phyloP scores from a whole-genome alignment of 164 flowering plant species.

The Aristolochia contorta region DNA sequence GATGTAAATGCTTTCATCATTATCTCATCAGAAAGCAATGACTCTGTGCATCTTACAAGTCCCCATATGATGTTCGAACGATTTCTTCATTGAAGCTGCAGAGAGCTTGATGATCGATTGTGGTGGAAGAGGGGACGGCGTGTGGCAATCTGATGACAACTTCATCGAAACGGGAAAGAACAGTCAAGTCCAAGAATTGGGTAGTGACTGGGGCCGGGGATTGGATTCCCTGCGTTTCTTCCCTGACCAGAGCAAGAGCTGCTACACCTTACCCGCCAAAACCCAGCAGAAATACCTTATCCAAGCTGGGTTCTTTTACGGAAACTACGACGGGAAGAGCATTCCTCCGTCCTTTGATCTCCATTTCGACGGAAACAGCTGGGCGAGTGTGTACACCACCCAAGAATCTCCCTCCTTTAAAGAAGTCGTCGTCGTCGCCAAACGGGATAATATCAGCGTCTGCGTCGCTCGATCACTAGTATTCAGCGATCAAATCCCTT shows the following conservation, averaged over 20 bases:
- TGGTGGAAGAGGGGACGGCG: neutral
- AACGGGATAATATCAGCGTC: conserved; percentile 3
- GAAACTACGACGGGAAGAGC: conserved; percentile 13
- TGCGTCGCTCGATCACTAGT: conserved; percentile 4
- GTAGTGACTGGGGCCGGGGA: neutral
- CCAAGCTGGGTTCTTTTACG: conserved; percentile 14
- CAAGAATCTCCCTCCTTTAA: neutral
- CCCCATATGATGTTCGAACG: neutral
- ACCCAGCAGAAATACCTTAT: conserved; percentile 1
- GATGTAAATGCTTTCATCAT: neutral
- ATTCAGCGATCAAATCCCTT: conserved; percentile 7
- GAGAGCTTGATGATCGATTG: neutral
- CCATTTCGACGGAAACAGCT: conserved; percentile 13
- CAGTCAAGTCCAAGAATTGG: neutral
- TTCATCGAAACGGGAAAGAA: neutral
- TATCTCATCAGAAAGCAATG: neutral
- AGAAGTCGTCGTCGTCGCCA: conserved; percentile 7
- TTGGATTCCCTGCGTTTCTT: conserved; percentile 5
- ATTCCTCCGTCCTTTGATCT: conserved; percentile 16
- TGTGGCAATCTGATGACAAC: neutral
- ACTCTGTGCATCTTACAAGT: neutral
- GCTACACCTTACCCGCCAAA: conserved; percentile 3
- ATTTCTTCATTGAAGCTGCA: neutral
- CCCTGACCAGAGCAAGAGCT: conserved; percentile 5
- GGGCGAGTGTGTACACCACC: conserved; percentile 10